Evolutionary conservation across 371 early-diverging fungal genomes (phyloP).

Genomic region (Thermomucor indicae-seudaticae): DNA sequence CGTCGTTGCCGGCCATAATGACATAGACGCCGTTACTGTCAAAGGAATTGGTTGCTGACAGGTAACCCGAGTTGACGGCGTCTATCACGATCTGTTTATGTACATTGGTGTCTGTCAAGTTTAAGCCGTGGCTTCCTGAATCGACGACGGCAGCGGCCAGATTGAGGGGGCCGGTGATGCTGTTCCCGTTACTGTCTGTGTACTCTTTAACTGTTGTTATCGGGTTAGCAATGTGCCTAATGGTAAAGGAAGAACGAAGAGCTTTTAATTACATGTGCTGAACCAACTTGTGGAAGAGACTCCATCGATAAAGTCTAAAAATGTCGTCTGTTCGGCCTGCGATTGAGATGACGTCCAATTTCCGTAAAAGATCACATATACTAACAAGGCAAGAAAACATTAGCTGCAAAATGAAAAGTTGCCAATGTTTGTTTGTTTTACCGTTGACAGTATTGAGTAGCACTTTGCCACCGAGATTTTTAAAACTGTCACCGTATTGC

Average conservation of each 20-base stretch:
- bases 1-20: conserved; percentile 37
- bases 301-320: conserved; percentile 42
- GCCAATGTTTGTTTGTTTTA: conserved; percentile 7
- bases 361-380: conserved; percentile 52
- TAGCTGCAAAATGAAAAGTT: too few species aligned
- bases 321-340: conserved; percentile 29
- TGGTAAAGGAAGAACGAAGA: neutral
- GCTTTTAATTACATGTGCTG: conserved; percentile 24
- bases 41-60: conserved; percentile 34
- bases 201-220: conserved; percentile 32
- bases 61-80: conserved; percentile 41
- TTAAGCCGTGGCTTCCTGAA: conserved; percentile 35
- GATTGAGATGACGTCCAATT: conserved; percentile 34
- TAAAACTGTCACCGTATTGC: conserved; percentile 28
- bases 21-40: conserved; percentile 48
- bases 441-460: conserved; percentile 42
- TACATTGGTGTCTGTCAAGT: conserved; percentile 23
- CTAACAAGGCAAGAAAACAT: conserved; percentile 15
- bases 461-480: conserved; percentile 34
- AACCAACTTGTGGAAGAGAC: conserved; percentile 45
- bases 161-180: conserved; percentile 41
- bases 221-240: neutral
- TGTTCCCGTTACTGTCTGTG: conserved; percentile 27
- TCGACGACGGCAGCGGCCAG: conserved; percentile 45
- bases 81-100: conserved; percentile 38